Base-by-base conservation (phyloP, 2,329 filamentous ascomycete species). In the Thielaviopsis populi region DNA sequence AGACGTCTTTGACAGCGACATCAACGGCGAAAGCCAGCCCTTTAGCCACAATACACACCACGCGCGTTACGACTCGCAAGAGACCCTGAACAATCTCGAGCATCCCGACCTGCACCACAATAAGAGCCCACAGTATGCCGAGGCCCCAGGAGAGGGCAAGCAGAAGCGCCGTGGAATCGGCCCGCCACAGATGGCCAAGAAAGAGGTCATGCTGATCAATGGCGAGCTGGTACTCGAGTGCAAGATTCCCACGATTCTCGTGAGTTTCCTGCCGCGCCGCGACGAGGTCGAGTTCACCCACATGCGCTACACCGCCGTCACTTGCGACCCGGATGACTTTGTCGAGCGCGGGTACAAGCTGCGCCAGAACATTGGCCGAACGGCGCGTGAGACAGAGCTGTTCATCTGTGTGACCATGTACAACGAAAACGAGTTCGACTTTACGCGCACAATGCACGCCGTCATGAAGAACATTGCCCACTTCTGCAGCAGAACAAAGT, bases 341-440 rank as follows among this genome's bases (percentile, higher is more conserved):
- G 88, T 91, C 2, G 81, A 86, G 7, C 83, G 86, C 67, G 92
- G 91, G 1, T 99, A 96, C 78, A 94, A 95, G 72, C 77, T 99
- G 70, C 87, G 94, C 63, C 94, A 97, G 74, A 89, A 89, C 71
- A 90, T 96, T 66, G 91, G 91, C 56, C 82, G 78, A 65, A 95
- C 89, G 0, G 79, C 85, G 33, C 84, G 94, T 67, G 91, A 97
- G 74, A 97, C 92, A 0, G 94, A 99, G 74, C 78, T 99, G 7
- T 94, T 97, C 73, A 95, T 99, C 70, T 96, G 91, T 72, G 80
- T 99, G 67, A 99, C 94, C 69, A 97, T 97, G 94, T 97, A 96
- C 78, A 99, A 99, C 74, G 94, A 99, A 75, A 89, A 96, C 74
- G 94, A 97, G 72, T 89, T 96, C 70, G 84, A 91, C 71, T 99